Evolutionary conservation across 345 rosid genomes (phyloP).

Genomic region (Punica granatum): DNA sequence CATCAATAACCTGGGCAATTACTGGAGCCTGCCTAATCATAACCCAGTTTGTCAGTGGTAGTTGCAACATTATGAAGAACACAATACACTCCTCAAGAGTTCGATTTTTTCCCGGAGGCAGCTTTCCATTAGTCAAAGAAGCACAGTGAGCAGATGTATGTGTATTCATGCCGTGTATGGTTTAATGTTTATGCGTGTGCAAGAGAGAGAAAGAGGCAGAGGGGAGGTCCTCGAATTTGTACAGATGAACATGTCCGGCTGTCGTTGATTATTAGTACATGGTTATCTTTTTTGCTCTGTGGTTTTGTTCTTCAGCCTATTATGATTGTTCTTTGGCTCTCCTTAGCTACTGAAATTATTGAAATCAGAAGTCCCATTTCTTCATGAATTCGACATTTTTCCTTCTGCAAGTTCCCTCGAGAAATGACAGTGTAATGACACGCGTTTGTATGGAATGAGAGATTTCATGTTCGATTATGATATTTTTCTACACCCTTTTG

Average conservation of each 20-base stretch:
- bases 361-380: not conserved
- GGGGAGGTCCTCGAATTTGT: not conserved
- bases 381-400: not conserved
- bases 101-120: not conserved
- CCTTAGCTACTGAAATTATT: not conserved
- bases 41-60: not conserved
- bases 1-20: not conserved
- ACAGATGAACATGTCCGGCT: not conserved
- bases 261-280: not conserved
- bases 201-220: not conserved
- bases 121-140: not conserved
- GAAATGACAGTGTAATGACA: no score
- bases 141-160: not conserved
- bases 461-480: no score
- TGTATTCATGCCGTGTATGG: not conserved
- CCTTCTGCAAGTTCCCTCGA: no score
- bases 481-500: no score
- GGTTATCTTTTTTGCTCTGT: not conserved
- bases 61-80: not conserved
- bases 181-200: not conserved
- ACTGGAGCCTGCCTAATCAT: not conserved
- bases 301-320: not conserved
- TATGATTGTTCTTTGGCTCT: not conserved
- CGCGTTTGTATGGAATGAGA: no score
- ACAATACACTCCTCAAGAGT: not conserved